These are phyloP conservation scores for Citrus mangshanensis DNA, from an alignment of 345 rosid species.

Conservation along the genomic window DNA sequence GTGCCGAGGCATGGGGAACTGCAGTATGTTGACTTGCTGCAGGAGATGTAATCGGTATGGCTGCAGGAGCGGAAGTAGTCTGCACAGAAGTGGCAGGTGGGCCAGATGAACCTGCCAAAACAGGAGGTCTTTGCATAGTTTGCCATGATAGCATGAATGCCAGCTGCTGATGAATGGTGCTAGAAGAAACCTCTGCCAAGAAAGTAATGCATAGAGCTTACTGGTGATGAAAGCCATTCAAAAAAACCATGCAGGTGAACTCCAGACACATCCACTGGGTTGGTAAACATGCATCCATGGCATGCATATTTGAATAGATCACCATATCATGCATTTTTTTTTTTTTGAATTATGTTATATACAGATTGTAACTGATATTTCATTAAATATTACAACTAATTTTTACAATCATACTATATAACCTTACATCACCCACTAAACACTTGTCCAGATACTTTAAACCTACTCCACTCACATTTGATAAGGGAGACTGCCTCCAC, in stretches of 20 bases:
- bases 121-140: conserved; percentile 20
- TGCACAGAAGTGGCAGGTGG: conserved; percentile 5
- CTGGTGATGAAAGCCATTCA: neutral
- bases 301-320: no score
- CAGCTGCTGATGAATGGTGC: conserved; percentile 31
- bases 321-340: no score
- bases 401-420: no score
- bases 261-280: no score
- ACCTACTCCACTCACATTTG: no score
- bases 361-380: no score
- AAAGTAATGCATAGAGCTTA: neutral
- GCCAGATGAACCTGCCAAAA: conserved; percentile 19
- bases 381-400: no score
- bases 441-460: no score
- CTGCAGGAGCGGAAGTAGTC: neutral
- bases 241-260: neutral
- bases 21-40: conserved; percentile 12
- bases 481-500: no score
- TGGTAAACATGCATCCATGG: no score
- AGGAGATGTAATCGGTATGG: conserved; percentile 12
- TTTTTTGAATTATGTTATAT: no score
- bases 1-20: conserved; percentile 15
- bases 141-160: conserved; percentile 31
- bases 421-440: no score
- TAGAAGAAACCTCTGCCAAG: conserved; percentile 35